Base-by-base conservation (phyloP, 2,329 filamentous ascomycete genomes). In the Aphanoascus verrucosus region DNA sequence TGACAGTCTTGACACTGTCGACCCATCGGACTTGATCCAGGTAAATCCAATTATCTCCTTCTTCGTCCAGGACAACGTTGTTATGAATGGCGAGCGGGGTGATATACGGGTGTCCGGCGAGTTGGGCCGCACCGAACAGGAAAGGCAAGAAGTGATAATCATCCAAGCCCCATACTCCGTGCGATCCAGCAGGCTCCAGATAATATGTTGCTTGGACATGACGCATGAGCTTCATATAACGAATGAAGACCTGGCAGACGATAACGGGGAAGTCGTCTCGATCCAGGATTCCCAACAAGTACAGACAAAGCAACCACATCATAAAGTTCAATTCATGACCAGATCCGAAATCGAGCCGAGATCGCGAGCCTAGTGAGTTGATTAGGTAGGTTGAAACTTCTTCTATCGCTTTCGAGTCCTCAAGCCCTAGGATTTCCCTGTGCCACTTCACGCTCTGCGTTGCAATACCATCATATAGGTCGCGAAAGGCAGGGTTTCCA, bases 71-170 rank as follows among this genome's bases (percentile, higher is more conserved):
- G 0, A 88, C 82, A 5, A 94, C 79, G 52, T 85, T 80, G 64
- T 94, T 90, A 72, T 98, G 94, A 61, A 98, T 95, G 20, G 77
- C 85, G 64, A 81, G 79, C 45, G 81, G 87, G 31, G 80, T 94
- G 67, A 86, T 86, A 68, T 79, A 95, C 41, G 76, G 85, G 66
- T 98, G 93, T 58, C 87, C 81, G 14, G 93, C 75, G 15, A 96
- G 79, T 70, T 98, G 94, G 20, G 89, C 85, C 35, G 93, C 89
- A 17, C 93, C 93, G 59, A 97, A 94, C 11, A 98, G 79, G 67
- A 97, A 98, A 0, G 94, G 93, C 1, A 96, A 74, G 71, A 98
- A 98, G 61, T 94, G 90, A 71, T 98, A 96, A 68, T 98, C 93
- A 64, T 98, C 93, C 1, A 98, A 75, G 15, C 93, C 93, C 93